phyloP scores from a whole-genome alignment of 352 stramenopile genomes.

The Blastocystis sp. region DNA sequence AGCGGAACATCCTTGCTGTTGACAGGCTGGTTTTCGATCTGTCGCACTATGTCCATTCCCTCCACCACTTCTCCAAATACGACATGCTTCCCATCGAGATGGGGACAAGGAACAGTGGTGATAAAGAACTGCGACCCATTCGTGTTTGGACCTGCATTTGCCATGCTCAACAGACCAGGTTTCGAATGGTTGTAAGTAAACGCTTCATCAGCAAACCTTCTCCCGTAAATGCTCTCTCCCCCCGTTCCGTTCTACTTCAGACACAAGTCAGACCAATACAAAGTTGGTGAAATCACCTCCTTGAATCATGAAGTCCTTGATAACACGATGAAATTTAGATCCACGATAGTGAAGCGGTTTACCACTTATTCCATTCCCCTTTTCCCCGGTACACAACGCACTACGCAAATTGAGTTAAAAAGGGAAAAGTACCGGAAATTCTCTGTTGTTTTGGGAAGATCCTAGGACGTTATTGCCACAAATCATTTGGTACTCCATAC shows the following conservation, averaged over 20 bases:
- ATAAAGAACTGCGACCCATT: conserved; percentile 94
- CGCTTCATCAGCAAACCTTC: conserved; percentile 64
- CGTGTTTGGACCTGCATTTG: conserved; percentile 78
- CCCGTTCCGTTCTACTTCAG: conserved; percentile 71
- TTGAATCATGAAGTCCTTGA: conserved; percentile 98
- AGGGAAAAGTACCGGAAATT: conserved; percentile 70
- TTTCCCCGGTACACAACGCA: conserved; percentile 71
- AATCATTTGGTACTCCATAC: conserved; percentile 67
- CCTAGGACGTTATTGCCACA: conserved; percentile 65
- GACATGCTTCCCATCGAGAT: conserved; percentile 87
- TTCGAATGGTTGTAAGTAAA: conserved; percentile 70
- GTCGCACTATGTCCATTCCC: conserved; percentile 77
- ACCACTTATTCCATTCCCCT: conserved; percentile 68
- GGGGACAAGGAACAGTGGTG: conserved; percentile 84
- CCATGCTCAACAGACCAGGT: conserved; percentile 69
- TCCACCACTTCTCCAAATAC: conserved; percentile 80
- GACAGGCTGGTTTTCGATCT: conserved; percentile 80
- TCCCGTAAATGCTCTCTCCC: conserved; percentile 76
- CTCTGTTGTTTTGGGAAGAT: conserved; percentile 65
- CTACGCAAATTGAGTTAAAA: not conserved
- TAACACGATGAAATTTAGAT: conserved; percentile 88
- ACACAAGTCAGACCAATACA: not conserved
- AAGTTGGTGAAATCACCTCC: conserved; percentile 67
- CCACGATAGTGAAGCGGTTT: conserved; percentile 66
- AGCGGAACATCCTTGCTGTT: conserved; percentile 78